These are phyloP conservation scores for Aotearoamyces nothofagi DNA, from an alignment of 2,329 filamentous ascomycete genomes.

Conservation along the genomic window DNA sequence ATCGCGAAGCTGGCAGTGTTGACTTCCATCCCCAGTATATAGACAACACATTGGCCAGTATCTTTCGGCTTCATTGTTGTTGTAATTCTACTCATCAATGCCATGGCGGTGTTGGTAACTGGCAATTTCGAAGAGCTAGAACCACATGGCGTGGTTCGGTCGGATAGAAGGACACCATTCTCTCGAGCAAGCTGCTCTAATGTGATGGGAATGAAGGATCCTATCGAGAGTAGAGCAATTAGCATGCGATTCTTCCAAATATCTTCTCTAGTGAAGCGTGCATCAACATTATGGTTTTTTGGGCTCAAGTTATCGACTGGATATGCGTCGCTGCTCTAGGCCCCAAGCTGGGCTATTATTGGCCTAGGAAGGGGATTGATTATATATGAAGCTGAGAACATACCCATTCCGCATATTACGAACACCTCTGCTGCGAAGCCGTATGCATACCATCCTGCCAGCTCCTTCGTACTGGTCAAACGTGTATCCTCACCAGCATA, in stretches of 20 bases:
- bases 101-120: slow-evolving; percentile 10
- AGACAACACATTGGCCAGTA: slow-evolving; percentile 64
- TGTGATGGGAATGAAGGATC: slow-evolving; percentile 89
- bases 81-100: slow-evolving; percentile 6
- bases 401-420: slow-evolving; percentile 77
- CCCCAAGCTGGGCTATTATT: too few species aligned
- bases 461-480: slow-evolving; percentile 75
- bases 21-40: slow-evolving; percentile 68
- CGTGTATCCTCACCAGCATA: slow-evolving; percentile 78
- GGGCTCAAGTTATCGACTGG: too few species aligned
- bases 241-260: slow-evolving; percentile 6
- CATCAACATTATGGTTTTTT: too few species aligned
- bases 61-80: slow-evolving; percentile 18
- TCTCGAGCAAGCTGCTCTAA: slow-evolving; percentile 88
- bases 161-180: slow-evolving; percentile 72
- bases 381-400: too few species aligned
- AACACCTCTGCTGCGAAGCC: slow-evolving; percentile 95
- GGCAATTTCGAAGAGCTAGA: slow-evolving; percentile 31
- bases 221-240: slow-evolving; percentile 26
- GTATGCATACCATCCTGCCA: slow-evolving; percentile 91
- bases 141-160: slow-evolving; percentile 61
- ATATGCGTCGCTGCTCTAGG: too few species aligned
- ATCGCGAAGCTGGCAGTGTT: slow-evolving; percentile 96
- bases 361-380: too few species aligned
- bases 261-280: too few species aligned